These are phyloP conservation scores for Colletotrichum chrysophilum DNA, from an alignment of 2,329 filamentous ascomycete genomes.

Conservation along the genomic window DNA sequence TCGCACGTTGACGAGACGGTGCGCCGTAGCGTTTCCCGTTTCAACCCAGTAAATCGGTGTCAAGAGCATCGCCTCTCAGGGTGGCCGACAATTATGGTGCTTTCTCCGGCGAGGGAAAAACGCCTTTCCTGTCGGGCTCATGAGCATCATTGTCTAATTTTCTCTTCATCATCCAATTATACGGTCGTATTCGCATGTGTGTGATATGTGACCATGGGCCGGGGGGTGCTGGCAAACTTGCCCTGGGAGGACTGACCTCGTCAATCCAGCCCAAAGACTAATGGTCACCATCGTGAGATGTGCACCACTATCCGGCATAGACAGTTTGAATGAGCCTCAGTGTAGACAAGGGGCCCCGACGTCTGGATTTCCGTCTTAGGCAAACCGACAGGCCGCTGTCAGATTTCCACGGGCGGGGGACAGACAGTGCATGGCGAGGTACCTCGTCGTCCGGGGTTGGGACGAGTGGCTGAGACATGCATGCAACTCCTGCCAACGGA, in stretches of 20 bases:
- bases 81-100: neutral
- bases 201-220: neutral
- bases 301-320: neutral
- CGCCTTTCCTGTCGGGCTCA: neutral
- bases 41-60: neutral
- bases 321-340: neutral
- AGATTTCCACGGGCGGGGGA: neutral
- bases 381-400: constrained; percentile 9
- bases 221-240: neutral
- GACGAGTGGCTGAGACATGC: neutral
- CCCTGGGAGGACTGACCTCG: neutral
- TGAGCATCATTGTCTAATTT: neutral
- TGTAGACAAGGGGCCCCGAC: neutral
- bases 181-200: neutral
- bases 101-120: neutral
- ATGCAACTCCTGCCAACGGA: neutral
- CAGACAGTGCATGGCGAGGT: neutral
- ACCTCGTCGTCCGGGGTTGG: neutral
- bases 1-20: neutral
- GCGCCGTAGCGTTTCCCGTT: neutral
- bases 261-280: neutral
- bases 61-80: neutral
- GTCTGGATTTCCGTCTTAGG: constrained; percentile 5
- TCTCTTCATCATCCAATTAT: neutral
- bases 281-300: neutral